phyloP scores from a whole-genome alignment of 2,329 filamentous ascomycete species.

The Neonectria sp. region DNA sequence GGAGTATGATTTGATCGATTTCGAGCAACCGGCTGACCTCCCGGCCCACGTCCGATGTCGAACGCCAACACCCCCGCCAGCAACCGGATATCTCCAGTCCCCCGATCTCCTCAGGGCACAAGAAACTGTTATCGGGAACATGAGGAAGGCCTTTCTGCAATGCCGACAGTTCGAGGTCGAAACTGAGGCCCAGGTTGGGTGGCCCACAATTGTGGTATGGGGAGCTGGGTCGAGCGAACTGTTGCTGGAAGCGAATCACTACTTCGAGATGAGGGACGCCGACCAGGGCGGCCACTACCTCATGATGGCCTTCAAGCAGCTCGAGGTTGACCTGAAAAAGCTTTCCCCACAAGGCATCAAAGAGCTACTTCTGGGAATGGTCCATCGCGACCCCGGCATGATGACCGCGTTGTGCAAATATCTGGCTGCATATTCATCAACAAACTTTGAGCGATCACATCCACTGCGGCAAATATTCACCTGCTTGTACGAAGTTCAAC shows the following conservation, averaged over 20 bases:
- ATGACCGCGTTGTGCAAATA: conserved; percentile 64
- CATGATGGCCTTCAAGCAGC: conserved; percentile 60
- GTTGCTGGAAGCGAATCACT: conserved; percentile 60
- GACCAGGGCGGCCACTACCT: conserved; percentile 58
- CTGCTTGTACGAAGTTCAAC: conserved; percentile 61
- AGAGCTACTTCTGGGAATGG: conserved; percentile 61
- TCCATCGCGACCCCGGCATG: conserved; percentile 60
- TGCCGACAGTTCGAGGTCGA: conserved; percentile 61
- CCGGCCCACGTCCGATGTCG: conserved; percentile 61
- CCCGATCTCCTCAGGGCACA: conserved; percentile 61
- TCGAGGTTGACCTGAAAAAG: conserved; percentile 60
- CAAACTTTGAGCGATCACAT: conserved; percentile 60
- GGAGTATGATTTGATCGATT: conserved; percentile 66
- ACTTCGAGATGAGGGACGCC: conserved; percentile 57
- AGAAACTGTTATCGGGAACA: conserved; percentile 60
- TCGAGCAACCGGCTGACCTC: conserved; percentile 59
- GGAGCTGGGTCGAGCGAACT: conserved; percentile 61
- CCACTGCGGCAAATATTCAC: conserved; percentile 61
- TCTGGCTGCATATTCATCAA: conserved; percentile 60
- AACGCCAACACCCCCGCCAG: conserved; percentile 61
- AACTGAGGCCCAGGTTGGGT: conserved; percentile 55
- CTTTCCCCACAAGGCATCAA: conserved; percentile 61
- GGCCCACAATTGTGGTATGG: conserved; percentile 61
- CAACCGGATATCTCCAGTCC: conserved; percentile 58
- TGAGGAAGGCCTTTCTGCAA: conserved; percentile 61